phyloP scores from a whole-genome alignment of 2,329 filamentous ascomycete genomes.

The Ilyonectria destructans region DNA sequence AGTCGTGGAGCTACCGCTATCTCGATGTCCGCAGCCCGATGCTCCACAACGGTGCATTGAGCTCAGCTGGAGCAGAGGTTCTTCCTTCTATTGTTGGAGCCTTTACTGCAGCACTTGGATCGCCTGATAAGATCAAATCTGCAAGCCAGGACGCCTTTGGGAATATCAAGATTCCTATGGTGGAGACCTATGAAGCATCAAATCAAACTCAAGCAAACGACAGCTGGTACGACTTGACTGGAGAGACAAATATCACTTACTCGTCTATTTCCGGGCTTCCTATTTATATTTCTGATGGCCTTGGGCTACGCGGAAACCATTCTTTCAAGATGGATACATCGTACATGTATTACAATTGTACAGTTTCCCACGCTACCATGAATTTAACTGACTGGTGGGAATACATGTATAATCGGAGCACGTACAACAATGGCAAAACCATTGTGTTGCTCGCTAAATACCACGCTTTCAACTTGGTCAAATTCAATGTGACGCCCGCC shows the following conservation, averaged over 20 bases:
- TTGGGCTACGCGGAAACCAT: not conserved
- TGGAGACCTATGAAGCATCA: constrained; percentile 9
- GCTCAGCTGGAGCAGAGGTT: not conserved
- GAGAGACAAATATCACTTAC: constrained; percentile 12
- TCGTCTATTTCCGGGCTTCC: constrained; percentile 27
- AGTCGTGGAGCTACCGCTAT: constrained; percentile 24
- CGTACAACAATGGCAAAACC: too few species aligned
- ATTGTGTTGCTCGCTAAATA: too few species aligned
- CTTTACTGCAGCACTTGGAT: constrained; percentile 21
- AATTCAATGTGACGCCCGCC: not conserved
- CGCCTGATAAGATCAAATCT: constrained; percentile 17
- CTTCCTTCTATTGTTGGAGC: constrained; percentile 18
- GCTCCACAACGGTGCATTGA: not conserved
- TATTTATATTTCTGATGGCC: not conserved
- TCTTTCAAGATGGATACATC: constrained; percentile 6
- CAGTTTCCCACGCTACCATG: not conserved
- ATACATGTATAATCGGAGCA: too few species aligned
- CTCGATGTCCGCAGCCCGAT: constrained; percentile 26
- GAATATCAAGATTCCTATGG: constrained; percentile 31
- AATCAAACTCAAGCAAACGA: not conserved
- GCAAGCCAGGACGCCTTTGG: constrained; percentile 32
- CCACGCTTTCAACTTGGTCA: too few species aligned
- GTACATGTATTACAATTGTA: constrained; percentile 17
- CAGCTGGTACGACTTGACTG: constrained; percentile 20
- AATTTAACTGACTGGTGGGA: too few species aligned